Percentiles rank a stretch among this genome's conserved stretches.
These are phyloP conservation scores for Russula earlei DNA, from an alignment of 768 basidiomycete species.

Conservation along the genomic window DNA sequence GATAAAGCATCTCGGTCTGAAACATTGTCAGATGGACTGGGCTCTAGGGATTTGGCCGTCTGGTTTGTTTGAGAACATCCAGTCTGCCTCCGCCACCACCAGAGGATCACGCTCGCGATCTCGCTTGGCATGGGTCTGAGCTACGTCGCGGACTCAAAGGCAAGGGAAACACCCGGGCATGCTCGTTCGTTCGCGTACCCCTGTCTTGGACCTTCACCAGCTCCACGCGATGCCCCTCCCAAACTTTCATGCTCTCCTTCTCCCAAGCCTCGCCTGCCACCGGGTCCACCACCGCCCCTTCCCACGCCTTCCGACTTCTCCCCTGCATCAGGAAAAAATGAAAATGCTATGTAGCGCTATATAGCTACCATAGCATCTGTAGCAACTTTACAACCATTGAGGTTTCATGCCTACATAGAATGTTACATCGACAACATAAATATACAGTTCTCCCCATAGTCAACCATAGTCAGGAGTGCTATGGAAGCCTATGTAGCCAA, in stretches of 20 bases:
- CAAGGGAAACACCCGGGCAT: constrained; percentile 13
- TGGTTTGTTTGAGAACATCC: neutral
- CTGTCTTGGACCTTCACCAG: neutral
- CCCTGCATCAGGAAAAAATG: too few relatives aligned
- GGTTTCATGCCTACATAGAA: too few relatives aligned
- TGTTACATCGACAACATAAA: too few relatives aligned
- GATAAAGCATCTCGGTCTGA: constrained; percentile 22
- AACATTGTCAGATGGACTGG: constrained; percentile 11
- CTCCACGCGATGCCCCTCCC: neutral
- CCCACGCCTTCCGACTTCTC: constrained; percentile 37
- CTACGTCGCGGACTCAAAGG: constrained; percentile 28
- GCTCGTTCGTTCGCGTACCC: neutral
- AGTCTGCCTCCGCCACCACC: constrained; percentile 19
- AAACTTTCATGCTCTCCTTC: constrained; percentile 7
- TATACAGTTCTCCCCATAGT: too few relatives aligned
- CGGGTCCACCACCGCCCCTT: constrained; percentile 34
- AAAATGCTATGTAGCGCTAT: too few relatives aligned
- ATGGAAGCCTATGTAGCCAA: too few relatives aligned
- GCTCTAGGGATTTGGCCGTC: neutral
- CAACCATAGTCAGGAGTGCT: too few relatives aligned
- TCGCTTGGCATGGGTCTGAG: constrained; percentile 27
- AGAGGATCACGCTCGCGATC: constrained; percentile 20
- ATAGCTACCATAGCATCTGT: too few relatives aligned
- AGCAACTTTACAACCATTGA: too few relatives aligned
- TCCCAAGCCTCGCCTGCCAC: constrained; percentile 6